Conservation (phyloP, 2,329 filamentous ascomycete species). For the Pseudopyricularia cyperi region DNA sequence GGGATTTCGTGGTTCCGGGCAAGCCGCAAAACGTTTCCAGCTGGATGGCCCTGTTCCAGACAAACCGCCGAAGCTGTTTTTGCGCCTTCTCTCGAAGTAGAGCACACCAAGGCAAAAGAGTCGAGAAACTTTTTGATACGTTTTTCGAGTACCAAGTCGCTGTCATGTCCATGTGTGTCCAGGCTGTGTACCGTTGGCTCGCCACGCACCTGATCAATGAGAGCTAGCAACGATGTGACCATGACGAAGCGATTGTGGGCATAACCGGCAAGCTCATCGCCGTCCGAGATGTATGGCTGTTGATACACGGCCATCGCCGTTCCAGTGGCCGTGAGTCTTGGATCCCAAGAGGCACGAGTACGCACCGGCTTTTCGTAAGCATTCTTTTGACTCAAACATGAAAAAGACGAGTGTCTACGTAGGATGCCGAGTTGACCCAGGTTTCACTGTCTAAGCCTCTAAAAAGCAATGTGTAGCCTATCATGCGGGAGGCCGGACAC, state of each 20-base stretch:
- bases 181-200: constrained; percentile 12
- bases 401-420: too few species aligned
- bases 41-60: constrained; percentile 12
- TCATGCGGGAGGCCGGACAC: too few species aligned
- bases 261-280: background rate
- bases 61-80: constrained; percentile 18
- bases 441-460: too few species aligned
- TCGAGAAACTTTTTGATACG: constrained; percentile 18
- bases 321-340: too few species aligned
- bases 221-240: constrained; percentile 3
- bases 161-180: constrained; percentile 10
- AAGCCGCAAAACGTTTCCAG: constrained; percentile 13
- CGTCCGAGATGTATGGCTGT: background rate
- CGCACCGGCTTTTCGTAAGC: too few species aligned
- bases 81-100: constrained; percentile 10
- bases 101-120: constrained; percentile 19
- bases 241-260: constrained; percentile 4
- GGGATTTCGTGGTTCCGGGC: constrained; percentile 16
- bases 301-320: too few species aligned
- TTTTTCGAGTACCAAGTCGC: constrained; percentile 4
- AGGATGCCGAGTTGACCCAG: too few species aligned
- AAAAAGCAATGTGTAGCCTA: too few species aligned
- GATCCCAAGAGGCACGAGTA: too few species aligned
- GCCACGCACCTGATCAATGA: constrained; percentile 13
- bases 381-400: too few species aligned